Evolutionary conservation across 1,139 yeast genomes (phyloP).

Genomic region (Candida smagusa): DNA sequence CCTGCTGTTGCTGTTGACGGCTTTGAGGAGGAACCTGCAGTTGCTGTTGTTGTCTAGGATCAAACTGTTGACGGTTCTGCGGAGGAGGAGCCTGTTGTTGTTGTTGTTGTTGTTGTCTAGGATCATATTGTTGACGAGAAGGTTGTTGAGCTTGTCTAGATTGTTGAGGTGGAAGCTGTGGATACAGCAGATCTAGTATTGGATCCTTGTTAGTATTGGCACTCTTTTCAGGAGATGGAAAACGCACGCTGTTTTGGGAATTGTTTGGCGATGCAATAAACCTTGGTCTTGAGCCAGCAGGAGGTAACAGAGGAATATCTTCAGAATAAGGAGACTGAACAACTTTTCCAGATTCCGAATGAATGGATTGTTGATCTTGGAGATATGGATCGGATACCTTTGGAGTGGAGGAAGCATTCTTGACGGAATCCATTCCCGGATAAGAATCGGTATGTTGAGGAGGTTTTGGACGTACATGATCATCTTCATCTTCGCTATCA

Average conservation of each 20-base stretch:
- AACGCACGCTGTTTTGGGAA: constrained; percentile 28
- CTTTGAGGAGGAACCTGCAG: constrained; percentile 6
- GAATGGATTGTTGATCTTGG: constrained; percentile 21
- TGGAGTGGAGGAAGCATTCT: constrained; percentile 14
- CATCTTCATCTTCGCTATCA: constrained; percentile 16
- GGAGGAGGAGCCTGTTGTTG: constrained; percentile 7
- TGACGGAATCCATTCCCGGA: constrained; percentile 1
- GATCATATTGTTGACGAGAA: constrained; percentile 6
- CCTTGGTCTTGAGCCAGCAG: constrained; percentile 24
- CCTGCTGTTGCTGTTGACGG: constrained; percentile 6
- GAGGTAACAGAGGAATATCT: constrained; percentile 14
- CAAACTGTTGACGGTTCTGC: constrained; percentile 5
- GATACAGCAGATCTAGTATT: constrained; percentile 1
- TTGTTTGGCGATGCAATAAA: constrained; percentile 35
- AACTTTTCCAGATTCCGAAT: constrained; percentile 27
- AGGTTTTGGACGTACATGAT: constrained; percentile 7
- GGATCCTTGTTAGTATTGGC: constrained; percentile 3
- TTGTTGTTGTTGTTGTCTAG: constrained; percentile 6
- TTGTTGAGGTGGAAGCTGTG: constrained; percentile 3
- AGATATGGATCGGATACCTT: constrained; percentile 10
- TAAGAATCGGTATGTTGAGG: background rate
- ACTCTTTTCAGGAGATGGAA: constrained; percentile 9
- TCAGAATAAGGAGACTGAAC: constrained; percentile 20
- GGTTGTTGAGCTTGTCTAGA: constrained; percentile 3
- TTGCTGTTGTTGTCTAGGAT: constrained; percentile 2